phyloP scores from a whole-genome alignment of 139 green algal species.

The Chlamydomonas incerta region DNA sequence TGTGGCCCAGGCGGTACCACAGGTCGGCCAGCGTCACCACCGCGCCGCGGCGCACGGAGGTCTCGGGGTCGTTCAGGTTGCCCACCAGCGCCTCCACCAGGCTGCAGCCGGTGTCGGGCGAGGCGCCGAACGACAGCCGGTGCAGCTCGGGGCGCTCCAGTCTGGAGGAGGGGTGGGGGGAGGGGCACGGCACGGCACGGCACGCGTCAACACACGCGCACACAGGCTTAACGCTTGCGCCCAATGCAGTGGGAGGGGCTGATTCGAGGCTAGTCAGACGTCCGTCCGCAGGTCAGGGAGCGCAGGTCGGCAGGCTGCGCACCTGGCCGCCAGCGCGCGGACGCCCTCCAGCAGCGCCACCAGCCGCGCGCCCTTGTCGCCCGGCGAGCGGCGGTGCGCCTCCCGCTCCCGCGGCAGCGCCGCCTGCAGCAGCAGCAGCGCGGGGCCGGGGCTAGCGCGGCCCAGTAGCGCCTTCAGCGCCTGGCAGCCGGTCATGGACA shows the following conservation, averaged over 20 bases:
- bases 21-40: constrained; percentile 20
- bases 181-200: too few relatives aligned
- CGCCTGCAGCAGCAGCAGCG: constrained; percentile 24
- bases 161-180: too few relatives aligned
- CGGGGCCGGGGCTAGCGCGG: not conserved
- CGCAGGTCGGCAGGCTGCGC: not conserved
- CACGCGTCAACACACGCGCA: too few relatives aligned
- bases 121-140: constrained; percentile 8
- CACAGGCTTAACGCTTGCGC: too few relatives aligned
- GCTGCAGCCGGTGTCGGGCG: constrained; percentile 4
- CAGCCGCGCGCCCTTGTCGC: constrained; percentile 28
- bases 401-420: constrained; percentile 17
- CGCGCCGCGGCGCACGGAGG: constrained; percentile 5
- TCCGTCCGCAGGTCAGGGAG: too few relatives aligned
- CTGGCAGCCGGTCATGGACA: constrained; percentile 2
- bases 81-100: constrained; percentile 29
- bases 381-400: not conserved
- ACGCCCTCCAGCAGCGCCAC: constrained; percentile 34
- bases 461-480: not conserved
- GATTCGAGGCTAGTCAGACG: too few relatives aligned
- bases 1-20: constrained; percentile 37
- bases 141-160: constrained; percentile 11
- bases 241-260: too few relatives aligned
- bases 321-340: constrained; percentile 9
- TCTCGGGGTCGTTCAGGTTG: constrained; percentile 14